Conservation (phyloP, 192 early-diverging fungal genomes). For the Backusella luteola region DNA sequence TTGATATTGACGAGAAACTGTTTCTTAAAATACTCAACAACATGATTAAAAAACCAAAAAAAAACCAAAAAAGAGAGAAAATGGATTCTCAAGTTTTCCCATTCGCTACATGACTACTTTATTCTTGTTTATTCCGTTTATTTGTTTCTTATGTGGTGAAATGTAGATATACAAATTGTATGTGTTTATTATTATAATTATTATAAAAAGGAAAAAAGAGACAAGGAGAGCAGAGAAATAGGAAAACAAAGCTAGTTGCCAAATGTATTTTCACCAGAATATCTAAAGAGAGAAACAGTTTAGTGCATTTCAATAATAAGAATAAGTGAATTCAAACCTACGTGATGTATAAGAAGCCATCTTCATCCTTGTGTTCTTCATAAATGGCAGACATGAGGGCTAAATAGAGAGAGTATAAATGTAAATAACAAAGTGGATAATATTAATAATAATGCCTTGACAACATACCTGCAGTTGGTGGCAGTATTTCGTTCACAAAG, state of each 20-base stretch:
- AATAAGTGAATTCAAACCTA: slow-evolving; percentile 32
- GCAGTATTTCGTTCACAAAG: slow-evolving; percentile 96
- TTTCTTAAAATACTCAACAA: not conserved
- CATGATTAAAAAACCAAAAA: not conserved
- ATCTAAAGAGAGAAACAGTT: slow-evolving; percentile 33
- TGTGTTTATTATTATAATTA: not conserved
- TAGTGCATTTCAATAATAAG: not conserved
- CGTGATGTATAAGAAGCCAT: slow-evolving; percentile 96
- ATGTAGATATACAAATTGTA: not conserved
- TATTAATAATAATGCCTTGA: not conserved
- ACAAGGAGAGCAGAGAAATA: not conserved
- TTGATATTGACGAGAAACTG: not conserved
- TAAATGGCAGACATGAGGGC: slow-evolving; percentile 92
- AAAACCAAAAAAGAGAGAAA: not conserved
- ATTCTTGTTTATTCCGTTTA: not conserved
- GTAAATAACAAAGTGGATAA: not conserved
- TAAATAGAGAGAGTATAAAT: slow-evolving; percentile 12
- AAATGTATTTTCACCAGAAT: slow-evolving; percentile 90
- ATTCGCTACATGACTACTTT: too few species aligned
- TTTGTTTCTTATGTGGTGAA: not conserved
- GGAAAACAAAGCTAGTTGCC: slow-evolving; percentile 37
- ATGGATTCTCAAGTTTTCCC: too few species aligned
- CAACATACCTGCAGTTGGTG: slow-evolving; percentile 74
- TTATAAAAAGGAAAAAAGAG: not conserved
- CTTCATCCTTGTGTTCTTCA: slow-evolving; percentile 96